Evolutionary conservation across 1,139 yeast species (phyloP), one percentile per base, ranked within the genome.

Genomic region (Yamadazyma blattariae): DNA sequence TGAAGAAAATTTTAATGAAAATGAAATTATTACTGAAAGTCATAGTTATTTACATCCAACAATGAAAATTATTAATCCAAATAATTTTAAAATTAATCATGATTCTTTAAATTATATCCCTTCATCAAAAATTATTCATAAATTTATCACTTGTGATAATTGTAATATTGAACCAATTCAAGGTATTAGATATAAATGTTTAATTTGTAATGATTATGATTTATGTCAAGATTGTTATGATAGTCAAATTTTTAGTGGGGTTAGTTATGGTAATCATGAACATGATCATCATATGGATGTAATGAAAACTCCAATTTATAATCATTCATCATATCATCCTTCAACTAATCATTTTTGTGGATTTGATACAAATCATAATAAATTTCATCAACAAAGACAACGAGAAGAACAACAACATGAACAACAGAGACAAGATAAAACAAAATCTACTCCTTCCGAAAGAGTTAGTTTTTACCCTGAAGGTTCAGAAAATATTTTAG

Each of bases 171-270:
- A 53, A 25, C 61, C 61, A 9, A 61, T 79, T 31, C 48, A 33
- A 20, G 86, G 86, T 1, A 45, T 52, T 11, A 66, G 86, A 44
- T 80, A 63, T 56, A 66, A 69, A 36, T 81, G 88, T 50, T 44
- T 69, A 34, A 68, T 68, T 23, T 81, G 88, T 48, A 40, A 50
- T 4, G 71, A 80, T 46, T 79, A 63, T 53, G 85, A 80, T 47
- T 59, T 79, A 38, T 81, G 88, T 49, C 61, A 65, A 19, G 33
- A 45, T 2, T 80, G 87, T 50, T 79, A 73, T 43, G 37, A 46
- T 0, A 47, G 50, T n/a, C 45, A 39, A 24, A 33, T 29, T 9
- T 30, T 17, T 10, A 26, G 29, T 17, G 35, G 39, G 29, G 34
- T 35, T 6, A 19, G 32, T 15, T 34, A 35, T 11, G 39, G 38